Percentiles rank a stretch among this genome's conserved stretches.
phyloP scores from a whole-genome alignment of 169 alveolate species.

The Babesia divergens region DNA sequence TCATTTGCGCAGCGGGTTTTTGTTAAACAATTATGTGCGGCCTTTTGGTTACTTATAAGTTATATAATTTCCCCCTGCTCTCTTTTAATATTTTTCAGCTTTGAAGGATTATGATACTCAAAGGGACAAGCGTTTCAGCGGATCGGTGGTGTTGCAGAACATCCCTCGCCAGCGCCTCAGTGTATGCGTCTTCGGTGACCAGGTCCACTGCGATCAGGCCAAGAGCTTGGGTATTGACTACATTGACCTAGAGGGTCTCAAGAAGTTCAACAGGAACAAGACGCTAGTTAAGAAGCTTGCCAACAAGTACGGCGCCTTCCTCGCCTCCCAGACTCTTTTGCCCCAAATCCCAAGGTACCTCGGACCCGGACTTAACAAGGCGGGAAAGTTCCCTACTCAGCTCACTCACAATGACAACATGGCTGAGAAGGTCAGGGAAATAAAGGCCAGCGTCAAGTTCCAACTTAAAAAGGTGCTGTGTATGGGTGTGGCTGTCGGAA shows the following conservation, averaged over 20 bases:
- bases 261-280: conserved; percentile 98
- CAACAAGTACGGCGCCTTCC: conserved; percentile 92
- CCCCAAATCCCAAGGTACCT: conserved; percentile 98
- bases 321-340: conserved; percentile 97
- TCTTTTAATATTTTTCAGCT: no score
- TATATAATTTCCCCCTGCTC: no score
- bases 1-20: no score
- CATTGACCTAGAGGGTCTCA: conserved; percentile 97
- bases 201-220: conserved; percentile 98
- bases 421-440: conserved; percentile 94
- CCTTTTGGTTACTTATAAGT: no score
- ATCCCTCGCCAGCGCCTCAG: conserved; percentile 93
- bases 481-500: conserved; percentile 99
- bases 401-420: conserved; percentile 95
- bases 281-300: conserved; percentile 97
- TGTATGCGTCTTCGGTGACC: conserved; percentile 99
- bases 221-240: conserved; percentile 92
- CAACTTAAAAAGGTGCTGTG: conserved; percentile 95
- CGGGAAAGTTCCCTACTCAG: conserved; percentile 99
- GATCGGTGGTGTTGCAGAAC: conserved; percentile 96
- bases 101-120: conserved; percentile 99
- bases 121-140: conserved; percentile 99
- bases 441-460: conserved; percentile 89
- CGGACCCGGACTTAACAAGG: conserved; percentile 98
- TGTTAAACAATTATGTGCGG: no score